Evolutionary conservation across 805 yeast species (phyloP), one percentile per base, ranked within the genome.

Genomic region (Kuraishia molischiana): DNA sequence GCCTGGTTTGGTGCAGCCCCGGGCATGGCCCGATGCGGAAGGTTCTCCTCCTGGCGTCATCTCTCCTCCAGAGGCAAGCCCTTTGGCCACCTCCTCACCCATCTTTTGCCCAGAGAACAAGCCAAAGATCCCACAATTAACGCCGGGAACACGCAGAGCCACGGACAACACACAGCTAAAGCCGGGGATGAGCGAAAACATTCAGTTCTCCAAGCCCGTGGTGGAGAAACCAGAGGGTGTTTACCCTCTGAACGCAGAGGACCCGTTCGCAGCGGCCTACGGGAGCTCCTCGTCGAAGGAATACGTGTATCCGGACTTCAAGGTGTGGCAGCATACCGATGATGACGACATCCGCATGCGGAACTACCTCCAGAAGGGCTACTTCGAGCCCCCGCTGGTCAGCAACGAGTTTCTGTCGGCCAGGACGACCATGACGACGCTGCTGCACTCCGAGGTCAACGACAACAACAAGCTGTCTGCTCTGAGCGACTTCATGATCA

Each of bases 391-490:
- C 1, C 79, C 87, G 2, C 55, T 56, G 18, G 85, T 79, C 1
- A 53, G 66, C 28, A 75, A 80, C 50, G 95, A 85, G 54, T 70
- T 79, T 36, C 74, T 79, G 35, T 72, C 85, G 0, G 89, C 86
- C 1, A 62, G 86, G 36, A 76, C 72, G 44, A 59, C 78, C 15
- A 59, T 77, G 45, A 61, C 64, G 14, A 64, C 65, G 31, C 36
- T 52, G 6, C 42, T 59, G 9, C 49, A 51, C 21, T 29, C 55
- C 43, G 37, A 43, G 43, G 19, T 42, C 31, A 49, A 11, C 41
- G 47, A 15, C n/a, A 38, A 33, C 21, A n/a, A 47, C 19, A 56
- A 52, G 34, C 41, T 61, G 51, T 50, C 64, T 20, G 56, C 67
- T 4, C 53, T 77, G 34, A 67, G 73, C 22, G 74, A 75, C 8